Conservation (phyloP, 73 alveolate species). For the Uronychia setigera region DNA sequence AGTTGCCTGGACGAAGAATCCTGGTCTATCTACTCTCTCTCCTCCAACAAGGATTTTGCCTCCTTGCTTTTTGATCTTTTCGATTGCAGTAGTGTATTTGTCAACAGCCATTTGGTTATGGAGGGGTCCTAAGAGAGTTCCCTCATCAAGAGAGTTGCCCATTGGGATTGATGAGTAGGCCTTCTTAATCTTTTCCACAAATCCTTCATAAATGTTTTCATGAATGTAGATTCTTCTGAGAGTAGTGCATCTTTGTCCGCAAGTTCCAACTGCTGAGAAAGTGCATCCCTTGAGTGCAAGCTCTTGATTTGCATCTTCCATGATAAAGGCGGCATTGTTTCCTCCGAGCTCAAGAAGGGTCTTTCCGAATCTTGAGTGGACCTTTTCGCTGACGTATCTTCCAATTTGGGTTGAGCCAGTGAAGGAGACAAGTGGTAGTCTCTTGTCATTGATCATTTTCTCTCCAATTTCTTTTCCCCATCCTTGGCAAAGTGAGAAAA, state of each 20-base stretch:
- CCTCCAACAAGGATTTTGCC: conserved; percentile 90
- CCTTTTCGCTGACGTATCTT: conserved; percentile 71
- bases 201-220: conserved; percentile 56
- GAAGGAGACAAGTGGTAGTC: conserved; percentile 83
- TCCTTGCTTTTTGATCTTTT: conserved; percentile 78
- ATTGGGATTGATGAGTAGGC: conserved; percentile 63
- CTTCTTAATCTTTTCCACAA: conserved; percentile 52
- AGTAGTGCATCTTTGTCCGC: conserved; percentile 94
- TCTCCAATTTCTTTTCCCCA: conserved; percentile 88
- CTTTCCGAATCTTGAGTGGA: conserved; percentile 84
- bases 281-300: conserved; percentile 83
- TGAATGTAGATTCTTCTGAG: conserved; percentile 81
- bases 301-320: conserved; percentile 88
- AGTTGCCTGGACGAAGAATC: conserved; percentile 89
- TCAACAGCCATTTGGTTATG: conserved; percentile 80
- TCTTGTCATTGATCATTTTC: conserved; percentile 72
- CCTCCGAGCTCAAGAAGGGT: conserved; percentile 92
- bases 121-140: conserved; percentile 87
- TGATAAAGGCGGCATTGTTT: conserved; percentile 84
- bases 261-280: conserved; percentile 93
- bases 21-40: conserved; percentile 71
- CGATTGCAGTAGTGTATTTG: conserved; percentile 66
- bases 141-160: conserved; percentile 80
- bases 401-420: conserved; percentile 90
- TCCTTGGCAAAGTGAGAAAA: conserved; percentile 60